phyloP scores from a whole-genome alignment of 768 basidiomycete genomes.

The Pisolithus microcarpus region DNA sequence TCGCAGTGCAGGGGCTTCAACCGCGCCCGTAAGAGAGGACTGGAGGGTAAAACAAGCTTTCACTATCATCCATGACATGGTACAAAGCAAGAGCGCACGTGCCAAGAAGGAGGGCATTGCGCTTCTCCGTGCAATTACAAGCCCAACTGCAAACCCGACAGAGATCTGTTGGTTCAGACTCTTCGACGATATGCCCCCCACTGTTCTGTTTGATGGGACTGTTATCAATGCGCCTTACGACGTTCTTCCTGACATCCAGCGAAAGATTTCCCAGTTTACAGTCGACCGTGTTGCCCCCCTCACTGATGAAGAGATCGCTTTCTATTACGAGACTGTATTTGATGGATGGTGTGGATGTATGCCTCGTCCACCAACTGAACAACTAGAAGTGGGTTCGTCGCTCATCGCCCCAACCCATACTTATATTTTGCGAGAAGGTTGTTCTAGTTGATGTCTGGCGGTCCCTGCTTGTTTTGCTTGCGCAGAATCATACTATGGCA shows the following conservation, averaged over 20 bases:
- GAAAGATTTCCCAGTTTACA: conserved; percentile 19
- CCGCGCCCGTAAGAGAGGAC: conserved; percentile 6
- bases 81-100: conserved; percentile 16
- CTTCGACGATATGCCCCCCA: conserved; percentile 22
- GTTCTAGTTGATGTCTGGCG: conserved; percentile 45
- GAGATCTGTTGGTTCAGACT: background rate
- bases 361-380: conserved; percentile 9
- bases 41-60: conserved; percentile 30
- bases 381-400: conserved; percentile 20
- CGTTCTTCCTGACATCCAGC: conserved; percentile 21
- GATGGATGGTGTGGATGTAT: conserved; percentile 32
- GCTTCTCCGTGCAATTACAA: conserved; percentile 32
- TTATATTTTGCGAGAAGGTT: conserved; percentile 22
- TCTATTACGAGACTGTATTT: conserved; percentile 33
- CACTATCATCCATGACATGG: conserved; percentile 33
- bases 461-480: conserved; percentile 42
- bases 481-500: conserved; percentile 29
- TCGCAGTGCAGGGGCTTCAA: background rate
- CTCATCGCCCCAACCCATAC: background rate
- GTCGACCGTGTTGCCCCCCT: conserved; percentile 26
- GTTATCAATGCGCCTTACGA: conserved; percentile 25
- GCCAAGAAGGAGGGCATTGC: conserved; percentile 28
- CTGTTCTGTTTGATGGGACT: conserved; percentile 40
- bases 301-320: conserved; percentile 32
- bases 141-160: conserved; percentile 17